A percentile compares a stretch with the other conserved stretches of the same genome.
These are phyloP conservation scores for Aspergillus sp. DNA, from an alignment of 2,329 filamentous ascomycete species.

Conservation along the genomic window DNA sequence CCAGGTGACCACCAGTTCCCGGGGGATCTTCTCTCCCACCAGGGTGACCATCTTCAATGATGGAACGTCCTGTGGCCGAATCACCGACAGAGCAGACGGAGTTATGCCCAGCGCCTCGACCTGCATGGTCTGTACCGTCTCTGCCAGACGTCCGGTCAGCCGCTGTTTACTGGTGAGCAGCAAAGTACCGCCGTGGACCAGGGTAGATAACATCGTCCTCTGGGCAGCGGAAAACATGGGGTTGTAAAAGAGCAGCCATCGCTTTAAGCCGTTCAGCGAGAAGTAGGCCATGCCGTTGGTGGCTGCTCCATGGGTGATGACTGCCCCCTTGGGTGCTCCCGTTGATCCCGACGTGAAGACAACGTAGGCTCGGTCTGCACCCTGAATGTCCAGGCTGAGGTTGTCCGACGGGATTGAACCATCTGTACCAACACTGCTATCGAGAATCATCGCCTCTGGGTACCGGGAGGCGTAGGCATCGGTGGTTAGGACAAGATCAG, in stretches of 20 bases:
- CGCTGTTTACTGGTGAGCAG: conserved; percentile 6
- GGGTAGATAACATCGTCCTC: conserved; percentile 11
- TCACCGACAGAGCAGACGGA: conserved; percentile 7
- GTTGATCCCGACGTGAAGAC: conserved; percentile 9
- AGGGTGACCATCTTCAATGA: conserved; percentile 10
- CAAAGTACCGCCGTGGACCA: conserved; percentile 9
- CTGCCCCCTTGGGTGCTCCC: conserved; percentile 5
- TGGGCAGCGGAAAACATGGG: conserved; percentile 16
- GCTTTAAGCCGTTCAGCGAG: not conserved
- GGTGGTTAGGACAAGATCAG: not conserved
- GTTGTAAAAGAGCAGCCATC: conserved; percentile 13
- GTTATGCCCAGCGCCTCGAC: conserved; percentile 12
- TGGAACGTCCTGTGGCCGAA: conserved; percentile 9
- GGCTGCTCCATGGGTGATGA: conserved; percentile 4
- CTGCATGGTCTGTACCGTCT: conserved; percentile 9
- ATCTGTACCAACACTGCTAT: not conserved
- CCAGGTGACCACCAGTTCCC: conserved; percentile 9
- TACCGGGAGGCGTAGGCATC: not conserved
- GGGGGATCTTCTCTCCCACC: conserved; percentile 10
- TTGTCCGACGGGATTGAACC: not conserved
- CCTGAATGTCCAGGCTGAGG: not conserved
- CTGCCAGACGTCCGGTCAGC: conserved; percentile 2
- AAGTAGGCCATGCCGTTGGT: conserved; percentile 1
- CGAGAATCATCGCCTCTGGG: not conserved
- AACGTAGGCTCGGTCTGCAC: not conserved